Evolutionary conservation across 306 rosid species (phyloP).

Genomic region (Albizia julibrissin): DNA sequence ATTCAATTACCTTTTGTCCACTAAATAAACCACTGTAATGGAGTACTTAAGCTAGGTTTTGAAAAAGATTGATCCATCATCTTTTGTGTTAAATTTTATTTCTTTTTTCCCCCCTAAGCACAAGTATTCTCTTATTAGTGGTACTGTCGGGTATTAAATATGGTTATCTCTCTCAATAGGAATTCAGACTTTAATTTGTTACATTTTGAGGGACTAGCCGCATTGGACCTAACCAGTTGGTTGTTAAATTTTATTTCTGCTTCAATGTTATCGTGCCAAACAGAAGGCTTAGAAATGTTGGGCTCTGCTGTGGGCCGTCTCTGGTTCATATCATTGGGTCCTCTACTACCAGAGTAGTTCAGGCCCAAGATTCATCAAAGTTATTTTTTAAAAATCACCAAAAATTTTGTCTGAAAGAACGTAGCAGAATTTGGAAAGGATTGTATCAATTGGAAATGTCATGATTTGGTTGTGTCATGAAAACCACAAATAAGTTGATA

Average conservation of each 20-base stretch:
- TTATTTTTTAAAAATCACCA: too few species aligned
- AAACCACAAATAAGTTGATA: neutral
- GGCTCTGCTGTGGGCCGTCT: neutral
- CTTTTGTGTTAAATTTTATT: neutral
- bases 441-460: neutral
- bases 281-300: neutral
- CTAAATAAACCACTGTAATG: too few species aligned
- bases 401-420: neutral
- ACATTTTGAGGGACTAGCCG: too few species aligned
- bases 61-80: neutral
- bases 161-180: fast-evolving
- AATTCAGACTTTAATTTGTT: too few species aligned
- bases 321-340: neutral
- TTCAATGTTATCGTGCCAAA: neutral
- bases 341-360: neutral
- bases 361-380: neutral
- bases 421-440: neutral
- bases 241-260: neutral
- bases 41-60: too few species aligned
- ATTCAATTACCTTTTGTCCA: too few species aligned
- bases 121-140: too few species aligned
- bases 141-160: too few species aligned
- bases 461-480: neutral
- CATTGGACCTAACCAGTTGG: too few species aligned
- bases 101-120: too few species aligned